These are phyloP conservation scores for Thelonectria rubi DNA, from an alignment of 2,329 filamentous ascomycete species.

Conservation along the genomic window DNA sequence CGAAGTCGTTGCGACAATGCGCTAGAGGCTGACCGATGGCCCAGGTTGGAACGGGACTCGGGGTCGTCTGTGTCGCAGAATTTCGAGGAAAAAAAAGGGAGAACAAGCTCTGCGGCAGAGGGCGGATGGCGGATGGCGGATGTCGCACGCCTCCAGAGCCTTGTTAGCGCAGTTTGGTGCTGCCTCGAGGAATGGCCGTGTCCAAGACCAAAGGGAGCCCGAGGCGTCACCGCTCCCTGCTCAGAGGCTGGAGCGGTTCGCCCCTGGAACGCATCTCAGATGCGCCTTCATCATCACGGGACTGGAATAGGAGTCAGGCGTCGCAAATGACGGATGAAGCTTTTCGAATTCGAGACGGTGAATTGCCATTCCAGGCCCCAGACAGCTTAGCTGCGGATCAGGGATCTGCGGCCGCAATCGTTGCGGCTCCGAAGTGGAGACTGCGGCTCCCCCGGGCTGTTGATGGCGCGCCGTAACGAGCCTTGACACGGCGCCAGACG, in stretches of 20 bases:
- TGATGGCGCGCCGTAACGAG: conserved; percentile 13
- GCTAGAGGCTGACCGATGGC: conserved; percentile 12
- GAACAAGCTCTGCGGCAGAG: neutral
- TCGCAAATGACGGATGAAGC: conserved; percentile 30
- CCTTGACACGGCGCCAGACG: conserved; percentile 17
- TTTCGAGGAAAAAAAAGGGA: neutral
- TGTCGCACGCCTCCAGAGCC: neutral
- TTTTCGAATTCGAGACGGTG: conserved; percentile 23
- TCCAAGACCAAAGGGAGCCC: too few relatives aligned
- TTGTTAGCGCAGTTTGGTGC: too few relatives aligned
- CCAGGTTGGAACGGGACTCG: conserved; percentile 20
- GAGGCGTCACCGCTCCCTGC: too few relatives aligned
- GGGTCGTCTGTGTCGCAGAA: conserved; percentile 2
- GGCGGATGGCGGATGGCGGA: conserved; percentile 2
- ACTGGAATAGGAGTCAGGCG: conserved; percentile 23
- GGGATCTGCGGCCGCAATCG: conserved; percentile 39
- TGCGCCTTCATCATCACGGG: conserved; percentile 22
- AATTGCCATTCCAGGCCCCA: conserved; percentile 32
- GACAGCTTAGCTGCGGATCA: conserved; percentile 41
- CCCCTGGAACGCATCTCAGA: conserved; percentile 27
- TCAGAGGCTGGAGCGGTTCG: conserved; percentile 19
- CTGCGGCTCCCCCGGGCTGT: conserved; percentile 42
- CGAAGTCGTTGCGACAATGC: conserved; percentile 16
- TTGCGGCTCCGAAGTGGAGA: conserved; percentile 44
- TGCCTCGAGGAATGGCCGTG: too few relatives aligned